phyloP scores from a whole-genome alignment of 2,329 filamentous ascomycete genomes.

The Arachnomyces sp. region DNA sequence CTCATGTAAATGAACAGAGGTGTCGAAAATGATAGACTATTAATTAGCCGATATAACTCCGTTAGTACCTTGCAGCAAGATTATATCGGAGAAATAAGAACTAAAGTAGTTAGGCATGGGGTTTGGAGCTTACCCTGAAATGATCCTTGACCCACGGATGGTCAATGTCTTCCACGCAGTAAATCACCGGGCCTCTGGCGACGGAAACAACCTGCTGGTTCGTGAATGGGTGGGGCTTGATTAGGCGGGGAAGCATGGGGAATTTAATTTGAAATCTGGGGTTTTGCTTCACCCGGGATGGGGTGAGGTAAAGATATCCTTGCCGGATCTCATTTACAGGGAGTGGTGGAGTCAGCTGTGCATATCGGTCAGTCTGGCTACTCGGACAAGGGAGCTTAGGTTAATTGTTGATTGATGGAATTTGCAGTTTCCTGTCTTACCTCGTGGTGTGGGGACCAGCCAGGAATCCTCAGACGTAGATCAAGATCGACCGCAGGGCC shows the following conservation, averaged over 20 bases:
- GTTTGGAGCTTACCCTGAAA: conserved; percentile 15
- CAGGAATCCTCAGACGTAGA: conserved; percentile 47
- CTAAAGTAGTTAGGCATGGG: neutral
- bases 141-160: conserved; percentile 49
- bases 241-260: conserved; percentile 41
- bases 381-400: too few relatives aligned
- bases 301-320: conserved; percentile 43
- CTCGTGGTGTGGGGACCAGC: conserved; percentile 32
- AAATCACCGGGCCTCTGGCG: conserved; percentile 51
- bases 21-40: conserved; percentile 11
- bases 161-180: conserved; percentile 53
- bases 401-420: too few relatives aligned
- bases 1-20: conserved; percentile 8
- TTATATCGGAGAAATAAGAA: conserved; percentile 6
- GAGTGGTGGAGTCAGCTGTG: conserved; percentile 30
- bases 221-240: conserved; percentile 49
- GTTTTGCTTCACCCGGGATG: conserved; percentile 33
- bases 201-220: conserved; percentile 48
- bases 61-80: neutral
- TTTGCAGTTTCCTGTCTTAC: conserved; percentile 4
- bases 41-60: too few relatives aligned
- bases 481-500: conserved; percentile 27
- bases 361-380: conserved; percentile 2
- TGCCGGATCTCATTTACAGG: conserved; percentile 27
- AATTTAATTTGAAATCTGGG: conserved; percentile 39